A percentile compares a stretch with the other conserved stretches of the same genome.
phyloP scores from a whole-genome alignment of 2,329 filamentous ascomycete genomes.

The Blastomyces silverae region DNA sequence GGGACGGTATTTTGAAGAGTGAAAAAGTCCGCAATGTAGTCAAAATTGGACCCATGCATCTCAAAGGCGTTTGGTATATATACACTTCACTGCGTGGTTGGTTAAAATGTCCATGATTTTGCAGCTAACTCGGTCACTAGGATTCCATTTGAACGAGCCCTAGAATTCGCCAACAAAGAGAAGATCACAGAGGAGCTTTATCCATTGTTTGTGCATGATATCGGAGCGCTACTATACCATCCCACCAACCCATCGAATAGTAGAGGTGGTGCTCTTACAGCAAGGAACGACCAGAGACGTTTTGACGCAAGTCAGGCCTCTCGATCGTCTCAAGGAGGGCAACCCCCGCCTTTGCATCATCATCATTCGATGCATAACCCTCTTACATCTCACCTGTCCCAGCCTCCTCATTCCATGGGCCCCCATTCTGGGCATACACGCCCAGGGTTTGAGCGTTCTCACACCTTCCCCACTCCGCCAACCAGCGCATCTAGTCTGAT shows the following conservation, averaged over 20 bases:
- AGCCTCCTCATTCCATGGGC: constrained; percentile 54
- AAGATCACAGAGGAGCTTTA: constrained; percentile 96
- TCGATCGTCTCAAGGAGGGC: constrained; percentile 60
- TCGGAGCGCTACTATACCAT: constrained; percentile 86
- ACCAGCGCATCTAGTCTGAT: constrained; percentile 86
- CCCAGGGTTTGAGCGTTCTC: constrained; percentile 72
- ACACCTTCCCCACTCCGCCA: constrained; percentile 90
- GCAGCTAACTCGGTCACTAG: constrained; percentile 32
- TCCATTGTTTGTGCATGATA: constrained; percentile 95
- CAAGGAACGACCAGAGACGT: constrained; percentile 69
- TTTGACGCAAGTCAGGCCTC: constrained; percentile 54
- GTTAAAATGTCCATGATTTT: not conserved
- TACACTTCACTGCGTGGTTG: constrained; percentile 30
- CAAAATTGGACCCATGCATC: constrained; percentile 97
- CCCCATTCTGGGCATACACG: constrained; percentile 54
- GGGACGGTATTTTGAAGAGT: constrained; percentile 95
- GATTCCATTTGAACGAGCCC: constrained; percentile 96
- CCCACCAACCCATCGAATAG: constrained; percentile 55
- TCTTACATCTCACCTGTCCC: constrained; percentile 55
- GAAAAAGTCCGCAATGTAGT: constrained; percentile 96
- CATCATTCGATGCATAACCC: constrained; percentile 58
- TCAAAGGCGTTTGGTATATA: constrained; percentile 86
- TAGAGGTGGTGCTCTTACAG: constrained; percentile 60
- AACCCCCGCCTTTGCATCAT: constrained; percentile 55
- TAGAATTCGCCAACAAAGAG: constrained; percentile 99